Conservation (phyloP, 1,284 basidiomycete genomes). For the Athelia sp. region DNA sequence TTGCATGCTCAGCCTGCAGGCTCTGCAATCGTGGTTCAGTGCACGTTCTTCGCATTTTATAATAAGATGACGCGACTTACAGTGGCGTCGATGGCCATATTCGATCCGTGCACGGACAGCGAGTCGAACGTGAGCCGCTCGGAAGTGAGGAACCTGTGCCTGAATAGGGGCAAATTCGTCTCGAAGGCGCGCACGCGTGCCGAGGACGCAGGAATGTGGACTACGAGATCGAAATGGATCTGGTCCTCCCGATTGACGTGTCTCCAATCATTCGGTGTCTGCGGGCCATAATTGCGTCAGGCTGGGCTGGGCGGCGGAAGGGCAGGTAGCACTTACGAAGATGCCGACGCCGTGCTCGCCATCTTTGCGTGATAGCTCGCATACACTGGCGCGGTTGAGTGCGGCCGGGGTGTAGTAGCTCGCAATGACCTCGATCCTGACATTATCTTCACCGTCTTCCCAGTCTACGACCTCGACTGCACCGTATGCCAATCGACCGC, state of each 20-base stretch:
- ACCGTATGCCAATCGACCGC: constrained; percentile 27
- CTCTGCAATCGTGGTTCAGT: constrained; percentile 9
- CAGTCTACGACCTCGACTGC: constrained; percentile 25
- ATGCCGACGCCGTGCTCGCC: constrained; percentile 35
- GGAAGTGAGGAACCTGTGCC: constrained; percentile 22
- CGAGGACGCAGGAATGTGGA: not conserved
- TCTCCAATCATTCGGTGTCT: not conserved
- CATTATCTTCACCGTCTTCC: constrained; percentile 19
- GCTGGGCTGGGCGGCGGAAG: not conserved
- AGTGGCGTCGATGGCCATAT: not conserved
- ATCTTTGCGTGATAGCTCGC: constrained; percentile 22
- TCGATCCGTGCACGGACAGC: constrained; percentile 6
- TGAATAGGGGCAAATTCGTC: constrained; percentile 23
- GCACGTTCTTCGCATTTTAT: constrained; percentile 3
- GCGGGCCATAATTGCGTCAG: not conserved
- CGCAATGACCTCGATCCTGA: constrained; percentile 27
- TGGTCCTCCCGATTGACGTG: not conserved
- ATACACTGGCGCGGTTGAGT: constrained; percentile 31
- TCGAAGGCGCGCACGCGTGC: constrained; percentile 11
- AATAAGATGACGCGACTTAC: not conserved
- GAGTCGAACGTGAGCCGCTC: constrained; percentile 20
- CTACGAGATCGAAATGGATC: not conserved
- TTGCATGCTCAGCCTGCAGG: constrained; percentile 13
- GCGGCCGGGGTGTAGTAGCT: constrained; percentile 20
- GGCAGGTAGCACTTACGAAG: constrained; percentile 27